Conservation (phyloP, 805 yeast species). For the Starmerella apis region DNA sequence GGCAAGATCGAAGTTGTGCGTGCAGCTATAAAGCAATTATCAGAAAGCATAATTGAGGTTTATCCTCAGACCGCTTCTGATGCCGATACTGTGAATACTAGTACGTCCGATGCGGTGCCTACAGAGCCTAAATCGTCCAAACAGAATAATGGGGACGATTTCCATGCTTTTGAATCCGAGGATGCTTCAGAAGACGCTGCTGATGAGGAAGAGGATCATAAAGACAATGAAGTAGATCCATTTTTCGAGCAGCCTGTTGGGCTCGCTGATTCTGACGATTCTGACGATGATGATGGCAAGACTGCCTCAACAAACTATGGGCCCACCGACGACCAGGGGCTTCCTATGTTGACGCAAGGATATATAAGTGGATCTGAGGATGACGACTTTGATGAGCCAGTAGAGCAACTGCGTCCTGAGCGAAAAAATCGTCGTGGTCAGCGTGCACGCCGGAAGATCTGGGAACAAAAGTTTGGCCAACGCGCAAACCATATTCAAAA, state of each 20-base stretch:
- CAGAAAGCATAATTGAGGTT: constrained; percentile 8
- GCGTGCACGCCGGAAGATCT: constrained; percentile 89
- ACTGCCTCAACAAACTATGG: constrained; percentile 29
- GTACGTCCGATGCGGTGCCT: neutral
- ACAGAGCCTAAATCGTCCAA: neutral
- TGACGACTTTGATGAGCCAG: constrained; percentile 29
- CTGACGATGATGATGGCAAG: constrained; percentile 29
- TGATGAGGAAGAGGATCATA: constrained; percentile 16
- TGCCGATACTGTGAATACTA: neutral
- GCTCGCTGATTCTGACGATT: constrained; percentile 27
- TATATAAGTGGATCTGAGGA: constrained; percentile 79
- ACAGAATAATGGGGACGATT: constrained; percentile 4
- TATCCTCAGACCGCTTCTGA: constrained; percentile 1
- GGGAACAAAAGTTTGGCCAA: constrained; percentile 84
- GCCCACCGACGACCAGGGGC: constrained; percentile 26
- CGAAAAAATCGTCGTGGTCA: constrained; percentile 93
- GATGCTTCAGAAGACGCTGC: constrained; percentile 5
- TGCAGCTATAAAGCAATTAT: constrained; percentile 13
- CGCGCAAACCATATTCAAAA: constrained; percentile 73
- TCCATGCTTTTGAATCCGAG: constrained; percentile 7
- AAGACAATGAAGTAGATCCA: constrained; percentile 38
- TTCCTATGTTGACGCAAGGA: constrained; percentile 40
- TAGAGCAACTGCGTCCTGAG: constrained; percentile 24
- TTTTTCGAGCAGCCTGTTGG: constrained; percentile 16
- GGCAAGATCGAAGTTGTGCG: constrained; percentile 29